Percentiles rank a stretch among this genome's conserved stretches.
These are phyloP conservation scores for Albifimbria verrucaria DNA, from an alignment of 2,329 filamentous ascomycete species.

Conservation along the genomic window DNA sequence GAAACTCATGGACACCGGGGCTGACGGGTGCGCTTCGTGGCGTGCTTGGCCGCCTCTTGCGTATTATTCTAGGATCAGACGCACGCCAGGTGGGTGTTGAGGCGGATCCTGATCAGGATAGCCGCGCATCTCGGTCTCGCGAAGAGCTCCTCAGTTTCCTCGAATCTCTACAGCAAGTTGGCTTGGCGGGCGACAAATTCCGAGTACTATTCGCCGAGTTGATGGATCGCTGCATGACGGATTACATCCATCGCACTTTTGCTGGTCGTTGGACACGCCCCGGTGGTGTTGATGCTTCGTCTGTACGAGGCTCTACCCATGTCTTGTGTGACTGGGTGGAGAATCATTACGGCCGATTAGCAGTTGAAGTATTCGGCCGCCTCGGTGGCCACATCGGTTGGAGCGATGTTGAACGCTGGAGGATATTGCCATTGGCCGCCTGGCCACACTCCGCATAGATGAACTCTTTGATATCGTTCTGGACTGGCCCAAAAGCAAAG, in stretches of 20 bases:
- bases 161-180: conserved; percentile 59
- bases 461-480: conserved; percentile 79
- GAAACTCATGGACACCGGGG: conserved; percentile 56
- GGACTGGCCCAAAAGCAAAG: conserved; percentile 68
- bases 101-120: conserved; percentile 17
- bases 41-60: conserved; percentile 52
- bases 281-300: conserved; percentile 17
- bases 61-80: conserved; percentile 40
- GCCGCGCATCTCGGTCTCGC: conserved; percentile 35
- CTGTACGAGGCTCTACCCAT: conserved; percentile 52
- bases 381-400: conserved; percentile 45
- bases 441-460: conserved; percentile 66
- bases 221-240: conserved; percentile 63
- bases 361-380: conserved; percentile 56
- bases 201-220: conserved; percentile 70
- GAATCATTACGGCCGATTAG: conserved; percentile 61
- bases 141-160: conserved; percentile 54
- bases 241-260: conserved; percentile 60
- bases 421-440: conserved; percentile 65
- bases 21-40: conserved; percentile 52
- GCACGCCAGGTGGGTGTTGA: conserved; percentile 11
- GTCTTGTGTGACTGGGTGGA: conserved; percentile 66
- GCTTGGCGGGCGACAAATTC: conserved; percentile 65
- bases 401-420: conserved; percentile 64
- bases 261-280: conserved; percentile 55